Evolutionary conservation across 768 basidiomycete species (phyloP).

Genomic region (Galerina sulciceps): DNA sequence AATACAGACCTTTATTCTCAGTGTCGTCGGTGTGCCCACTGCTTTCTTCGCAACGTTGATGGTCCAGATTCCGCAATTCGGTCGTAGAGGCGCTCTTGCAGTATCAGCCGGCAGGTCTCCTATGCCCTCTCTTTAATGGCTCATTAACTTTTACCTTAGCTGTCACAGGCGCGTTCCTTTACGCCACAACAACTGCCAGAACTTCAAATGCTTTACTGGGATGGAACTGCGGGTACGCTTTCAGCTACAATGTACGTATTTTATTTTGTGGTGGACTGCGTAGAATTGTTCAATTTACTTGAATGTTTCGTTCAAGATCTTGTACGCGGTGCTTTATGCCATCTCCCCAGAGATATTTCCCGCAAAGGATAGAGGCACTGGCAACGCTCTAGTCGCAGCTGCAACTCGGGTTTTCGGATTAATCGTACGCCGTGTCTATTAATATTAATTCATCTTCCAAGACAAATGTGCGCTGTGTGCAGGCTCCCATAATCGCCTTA

Average conservation of each 20-base stretch:
- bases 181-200: constrained; percentile 71
- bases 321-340: constrained; percentile 77
- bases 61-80: constrained; percentile 65
- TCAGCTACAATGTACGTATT: constrained; percentile 56
- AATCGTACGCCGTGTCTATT: constrained; percentile 45
- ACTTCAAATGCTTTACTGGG: constrained; percentile 70
- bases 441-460: not conserved
- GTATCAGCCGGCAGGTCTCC: constrained; percentile 56
- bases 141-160: constrained; percentile 47
- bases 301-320: constrained; percentile 46
- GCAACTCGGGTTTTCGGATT: constrained; percentile 70
- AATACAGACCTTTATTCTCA: constrained; percentile 66
- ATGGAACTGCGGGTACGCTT: constrained; percentile 78
- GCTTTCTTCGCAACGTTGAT: constrained; percentile 71
- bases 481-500: constrained; percentile 76
- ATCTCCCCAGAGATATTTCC: constrained; percentile 72
- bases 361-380: constrained; percentile 74
- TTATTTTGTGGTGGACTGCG: not conserved
- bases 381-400: constrained; percentile 66
- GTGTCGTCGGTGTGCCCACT: constrained; percentile 67
- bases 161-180: constrained; percentile 75
- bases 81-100: constrained; percentile 68
- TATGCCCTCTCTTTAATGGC: constrained; percentile 2
- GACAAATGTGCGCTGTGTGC: not conserved
- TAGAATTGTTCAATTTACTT: not conserved